Evolutionary conservation across 306 rosid species (phyloP).

Genomic region (Acacia melanoxylon): DNA sequence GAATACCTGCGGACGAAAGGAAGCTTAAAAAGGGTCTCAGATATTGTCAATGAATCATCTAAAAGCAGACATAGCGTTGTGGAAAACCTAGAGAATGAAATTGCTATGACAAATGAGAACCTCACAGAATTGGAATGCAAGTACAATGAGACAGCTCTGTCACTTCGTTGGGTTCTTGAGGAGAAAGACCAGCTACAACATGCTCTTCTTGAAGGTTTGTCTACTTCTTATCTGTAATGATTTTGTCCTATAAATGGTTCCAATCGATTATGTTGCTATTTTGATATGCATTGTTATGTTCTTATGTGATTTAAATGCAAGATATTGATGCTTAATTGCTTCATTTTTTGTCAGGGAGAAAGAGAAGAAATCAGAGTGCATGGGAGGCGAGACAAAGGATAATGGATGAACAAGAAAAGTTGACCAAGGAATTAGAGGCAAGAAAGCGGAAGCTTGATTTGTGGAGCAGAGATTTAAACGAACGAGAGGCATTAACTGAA

Average conservation of each 20-base stretch:
- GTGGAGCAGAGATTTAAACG: slow-evolving; percentile 81
- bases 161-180: slow-evolving; percentile 76
- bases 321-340: slow-evolving; percentile 12
- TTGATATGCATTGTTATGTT: neutral
- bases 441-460: slow-evolving; percentile 77
- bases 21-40: slow-evolving; percentile 72
- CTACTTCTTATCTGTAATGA: slow-evolving; percentile 23
- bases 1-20: slow-evolving; percentile 79
- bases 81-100: slow-evolving; percentile 59
- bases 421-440: slow-evolving; percentile 69
- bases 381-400: slow-evolving; percentile 62
- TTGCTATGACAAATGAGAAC: slow-evolving; percentile 70
- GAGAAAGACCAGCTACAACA: slow-evolving; percentile 78
- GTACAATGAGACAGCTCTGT: slow-evolving; percentile 74
- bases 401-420: slow-evolving; percentile 75
- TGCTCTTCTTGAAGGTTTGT: slow-evolving; percentile 71
- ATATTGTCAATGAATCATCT: slow-evolving; percentile 72
- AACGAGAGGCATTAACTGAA: slow-evolving; percentile 81
- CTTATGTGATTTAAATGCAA: neutral
- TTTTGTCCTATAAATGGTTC: slow-evolving; percentile 6
- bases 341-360: slow-evolving; percentile 54
- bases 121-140: slow-evolving; percentile 59
- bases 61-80: slow-evolving; percentile 60
- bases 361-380: slow-evolving; percentile 69
- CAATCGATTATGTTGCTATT: neutral